These are phyloP conservation scores for Solanum chaucha DNA, from an alignment of 257 asterid genomes.

Conservation along the genomic window DNA sequence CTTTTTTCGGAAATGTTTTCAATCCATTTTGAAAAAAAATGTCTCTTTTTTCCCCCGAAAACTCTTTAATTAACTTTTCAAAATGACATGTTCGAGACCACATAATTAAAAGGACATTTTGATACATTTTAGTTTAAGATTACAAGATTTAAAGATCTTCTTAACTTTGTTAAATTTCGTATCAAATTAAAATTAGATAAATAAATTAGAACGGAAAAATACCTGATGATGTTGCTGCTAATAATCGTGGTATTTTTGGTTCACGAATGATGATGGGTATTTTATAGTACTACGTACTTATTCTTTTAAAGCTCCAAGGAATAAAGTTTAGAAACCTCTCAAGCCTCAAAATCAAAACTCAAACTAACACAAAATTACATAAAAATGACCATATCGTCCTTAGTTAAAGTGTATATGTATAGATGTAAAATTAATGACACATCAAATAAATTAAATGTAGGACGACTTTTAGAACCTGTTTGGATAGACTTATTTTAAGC, in stretches of 20 bases:
- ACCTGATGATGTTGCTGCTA: background rate
- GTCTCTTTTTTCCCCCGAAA: too few species aligned
- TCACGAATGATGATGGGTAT: background rate
- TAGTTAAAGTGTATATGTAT: background rate
- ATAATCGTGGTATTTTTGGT: background rate
- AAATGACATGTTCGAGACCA: background rate
- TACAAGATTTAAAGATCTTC: too few species aligned
- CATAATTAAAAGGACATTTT: background rate
- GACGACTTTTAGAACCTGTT: background rate
- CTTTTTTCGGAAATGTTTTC: too few species aligned
- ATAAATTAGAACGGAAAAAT: background rate
- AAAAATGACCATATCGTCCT: background rate
- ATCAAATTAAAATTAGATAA: background rate
- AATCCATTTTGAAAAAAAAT: background rate
- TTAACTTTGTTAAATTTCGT: background rate
- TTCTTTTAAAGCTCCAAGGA: background rate
- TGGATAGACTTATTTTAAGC: too few species aligned
- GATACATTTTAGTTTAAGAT: background rate
- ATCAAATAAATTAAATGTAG: background rate
- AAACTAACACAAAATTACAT: background rate
- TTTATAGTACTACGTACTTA: background rate
- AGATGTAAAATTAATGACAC: background rate
- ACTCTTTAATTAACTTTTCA: background rate
- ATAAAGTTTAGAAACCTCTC: background rate
- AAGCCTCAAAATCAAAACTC: background rate